Base-by-base conservation (phyloP, 331 rosid genomes). In the Saraca asoca region DNA sequence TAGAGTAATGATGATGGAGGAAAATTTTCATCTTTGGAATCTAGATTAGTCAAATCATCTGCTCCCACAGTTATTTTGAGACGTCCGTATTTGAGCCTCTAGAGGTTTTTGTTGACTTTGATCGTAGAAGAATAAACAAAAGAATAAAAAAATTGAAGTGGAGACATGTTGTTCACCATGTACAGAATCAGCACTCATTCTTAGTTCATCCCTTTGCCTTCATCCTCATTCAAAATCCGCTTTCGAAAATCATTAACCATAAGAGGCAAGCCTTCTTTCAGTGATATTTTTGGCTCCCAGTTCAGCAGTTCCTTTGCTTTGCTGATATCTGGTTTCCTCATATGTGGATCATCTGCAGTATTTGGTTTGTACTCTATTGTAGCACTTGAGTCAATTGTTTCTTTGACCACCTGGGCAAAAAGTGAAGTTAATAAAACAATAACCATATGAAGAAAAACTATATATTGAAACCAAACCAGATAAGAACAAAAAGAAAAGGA, bases 261-360 rank as follows among this genome's bases (percentile, higher is more conserved):
- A 15, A 86, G 92, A 51, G 99, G 99, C 59, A 94, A 75, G 35
- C 99, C 99, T 77, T 94, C 87, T 78, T 89, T 86, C 42, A 94
- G 87, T 0, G 99, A 49, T 51, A 94, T 8, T 70, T 85, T 86
- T 13, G 97, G 99, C 78, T 86, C 87, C 99, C 99, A 94, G 89
- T 85, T 88, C 78, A 94, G 82, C 33, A 88, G 80, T 42, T 88
- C 90, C 84, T 88, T 94, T 16, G 99, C 99, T 82, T 90, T 94
- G 85, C 85, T 79, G 42, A 94, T 94, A 69, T 94, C 95, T 66
- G 99, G 97, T 80, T 90, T 94, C 81, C 99, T 94, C 95, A 81
- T 94, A 33, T 94, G 99, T 11, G 99, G 99, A 81, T 94, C 99
- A 72, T 94, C 99, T 5, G 96, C 99, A 38, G 92, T 9, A 86